Evolutionary conservation across 2,329 filamentous ascomycete species (phyloP).

Genomic region (Paecilomyces dactylethromorphus): DNA sequence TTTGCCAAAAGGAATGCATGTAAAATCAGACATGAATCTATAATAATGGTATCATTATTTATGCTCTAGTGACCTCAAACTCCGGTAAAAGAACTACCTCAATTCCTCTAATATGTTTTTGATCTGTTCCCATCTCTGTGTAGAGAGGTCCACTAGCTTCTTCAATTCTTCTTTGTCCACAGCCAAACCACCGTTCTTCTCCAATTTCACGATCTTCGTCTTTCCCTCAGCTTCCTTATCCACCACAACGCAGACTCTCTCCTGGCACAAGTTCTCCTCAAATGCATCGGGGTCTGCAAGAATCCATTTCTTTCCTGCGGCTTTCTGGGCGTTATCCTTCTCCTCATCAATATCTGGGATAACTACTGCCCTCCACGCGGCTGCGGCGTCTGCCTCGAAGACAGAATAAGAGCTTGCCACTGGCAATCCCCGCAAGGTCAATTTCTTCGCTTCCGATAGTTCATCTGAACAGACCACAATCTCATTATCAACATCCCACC

Average conservation of each 20-base stretch:
- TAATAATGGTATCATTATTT: slow-evolving; percentile 20
- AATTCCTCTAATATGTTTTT: slow-evolving; percentile 31
- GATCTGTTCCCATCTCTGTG: slow-evolving; percentile 59
- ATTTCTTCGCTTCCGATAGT: slow-evolving; percentile 45
- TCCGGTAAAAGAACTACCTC: background rate
- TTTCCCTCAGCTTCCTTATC: slow-evolving; percentile 46
- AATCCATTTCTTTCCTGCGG: slow-evolving; percentile 54
- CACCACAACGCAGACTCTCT: slow-evolving; percentile 78
- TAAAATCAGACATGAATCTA: background rate
- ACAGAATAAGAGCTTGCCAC: slow-evolving; percentile 72
- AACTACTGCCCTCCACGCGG: slow-evolving; percentile 31
- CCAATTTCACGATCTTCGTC: slow-evolving; percentile 57
- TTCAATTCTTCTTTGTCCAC: slow-evolving; percentile 59
- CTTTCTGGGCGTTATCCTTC: slow-evolving; percentile 39
- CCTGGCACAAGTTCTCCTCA: slow-evolving; percentile 78
- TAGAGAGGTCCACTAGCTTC: slow-evolving; percentile 53
- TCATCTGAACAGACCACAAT: slow-evolving; percentile 67
- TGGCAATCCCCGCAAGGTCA: slow-evolving; percentile 61
- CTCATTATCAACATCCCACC: slow-evolving; percentile 78
- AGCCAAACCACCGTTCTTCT: slow-evolving; percentile 74
- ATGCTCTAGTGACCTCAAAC: slow-evolving; percentile 5
- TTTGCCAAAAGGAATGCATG: background rate
- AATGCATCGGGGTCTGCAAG: slow-evolving; percentile 83
- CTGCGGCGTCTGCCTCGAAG: slow-evolving; percentile 55
- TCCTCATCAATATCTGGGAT: slow-evolving; percentile 26